Percentiles rank a stretch among this genome's conserved stretches.
phyloP scores from a whole-genome alignment of 192 early-diverging fungal genomes.

The Neocallimastix lanati region DNA sequence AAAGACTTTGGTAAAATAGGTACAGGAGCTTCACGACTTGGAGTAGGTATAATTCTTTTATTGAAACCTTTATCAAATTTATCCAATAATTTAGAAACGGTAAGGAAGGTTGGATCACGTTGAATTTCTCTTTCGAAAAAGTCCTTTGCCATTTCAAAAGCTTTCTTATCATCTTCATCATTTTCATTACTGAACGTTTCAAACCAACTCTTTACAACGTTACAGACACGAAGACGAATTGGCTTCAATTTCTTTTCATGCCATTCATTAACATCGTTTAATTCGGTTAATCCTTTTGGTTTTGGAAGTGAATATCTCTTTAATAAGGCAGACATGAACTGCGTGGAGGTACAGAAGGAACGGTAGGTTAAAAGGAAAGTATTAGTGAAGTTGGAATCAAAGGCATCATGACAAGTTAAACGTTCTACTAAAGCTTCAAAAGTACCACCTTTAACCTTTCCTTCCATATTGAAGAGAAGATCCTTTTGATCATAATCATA shows the following conservation, averaged over 20 bases:
- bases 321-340: conserved; percentile 56
- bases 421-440: conserved; percentile 52
- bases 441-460: conserved; percentile 51
- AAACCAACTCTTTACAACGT: conserved; percentile 85
- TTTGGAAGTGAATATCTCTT: conserved; percentile 58
- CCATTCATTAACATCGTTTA: conserved; percentile 55
- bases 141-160: conserved; percentile 28
- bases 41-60: neutral
- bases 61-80: neutral
- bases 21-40: conserved; percentile 24
- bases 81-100: neutral
- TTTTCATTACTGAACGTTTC: conserved; percentile 73
- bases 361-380: conserved; percentile 91
- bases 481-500: conserved; percentile 36
- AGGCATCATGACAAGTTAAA: conserved; percentile 45
- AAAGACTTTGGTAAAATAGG: conserved; percentile 70
- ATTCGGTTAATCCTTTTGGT: conserved; percentile 33
- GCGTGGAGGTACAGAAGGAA: conserved; percentile 62
- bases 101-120: neutral
- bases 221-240: conserved; percentile 80
- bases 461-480: conserved; percentile 41
- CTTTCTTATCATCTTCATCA: conserved; percentile 44
- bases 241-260: conserved; percentile 67
- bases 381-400: conserved; percentile 46
- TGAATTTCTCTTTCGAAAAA: neutral